These are phyloP conservation scores for Aspergillus chevalieri DNA, from an alignment of 2,329 filamentous ascomycete genomes.

Conservation along the genomic window DNA sequence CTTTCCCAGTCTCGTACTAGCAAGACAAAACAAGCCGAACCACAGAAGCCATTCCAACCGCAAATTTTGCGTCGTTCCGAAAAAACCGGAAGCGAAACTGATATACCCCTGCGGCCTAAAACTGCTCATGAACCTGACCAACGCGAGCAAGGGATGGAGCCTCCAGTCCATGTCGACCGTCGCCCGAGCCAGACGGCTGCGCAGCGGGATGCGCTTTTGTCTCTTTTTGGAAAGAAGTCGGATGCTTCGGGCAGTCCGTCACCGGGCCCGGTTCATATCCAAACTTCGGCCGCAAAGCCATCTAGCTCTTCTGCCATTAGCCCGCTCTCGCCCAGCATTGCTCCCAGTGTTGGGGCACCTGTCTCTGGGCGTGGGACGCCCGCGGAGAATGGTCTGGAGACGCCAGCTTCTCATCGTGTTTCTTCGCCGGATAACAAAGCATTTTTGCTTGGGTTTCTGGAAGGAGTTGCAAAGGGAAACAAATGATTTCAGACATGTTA, in stretches of 20 bases:
- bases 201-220: constrained; percentile 50
- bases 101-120: constrained; percentile 23
- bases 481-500: constrained; percentile 16
- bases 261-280: constrained; percentile 15
- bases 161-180: constrained; percentile 26
- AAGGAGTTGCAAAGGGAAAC: constrained; percentile 47
- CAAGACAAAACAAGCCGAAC: constrained; percentile 25
- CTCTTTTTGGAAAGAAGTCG: constrained; percentile 54
- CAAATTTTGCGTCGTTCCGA: constrained; percentile 50
- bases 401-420: constrained; percentile 41
- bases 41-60: constrained; percentile 46
- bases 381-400: constrained; percentile 37
- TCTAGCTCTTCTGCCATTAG: constrained; percentile 23
- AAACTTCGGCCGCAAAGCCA: constrained; percentile 13
- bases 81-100: constrained; percentile 26
- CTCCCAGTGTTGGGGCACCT: constrained; percentile 13
- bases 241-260: constrained; percentile 18
- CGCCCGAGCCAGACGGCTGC: constrained; percentile 38
- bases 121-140: constrained; percentile 13
- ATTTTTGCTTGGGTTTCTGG: constrained; percentile 70
- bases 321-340: constrained; percentile 23
- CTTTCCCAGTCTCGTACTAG: constrained; percentile 9
- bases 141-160: constrained; percentile 9
- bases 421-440: constrained; percentile 64
- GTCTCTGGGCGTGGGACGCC: constrained; percentile 15